Evolutionary conservation across 371 early-diverging fungal genomes (phyloP), one percentile per base, ranked within the genome.

Genomic region (Choanephora cucurbitarum): DNA sequence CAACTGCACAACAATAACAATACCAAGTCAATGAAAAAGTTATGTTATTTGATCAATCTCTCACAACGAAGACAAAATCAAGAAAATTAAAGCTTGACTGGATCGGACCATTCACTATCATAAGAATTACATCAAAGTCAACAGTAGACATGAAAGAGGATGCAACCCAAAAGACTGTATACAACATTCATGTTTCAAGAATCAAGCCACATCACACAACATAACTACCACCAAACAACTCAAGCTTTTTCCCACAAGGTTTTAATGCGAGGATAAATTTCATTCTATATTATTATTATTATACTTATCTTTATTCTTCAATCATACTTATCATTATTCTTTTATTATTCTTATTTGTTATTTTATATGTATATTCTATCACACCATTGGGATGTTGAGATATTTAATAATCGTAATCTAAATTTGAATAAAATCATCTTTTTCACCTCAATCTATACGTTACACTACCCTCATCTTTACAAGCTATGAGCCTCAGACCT

Each of bases 51-150:
- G 46, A 55, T 24, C 22, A 45, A 19, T 23, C 23, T 5, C 39
- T 55, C 8, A 17, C 47, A 39, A 55, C 45, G 17, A 39, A 23
- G 19, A 55, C 46, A 1, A 45, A 55, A 28, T 47, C 55, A 14
- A 55, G 54, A 45, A 54, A 54, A 44, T 23, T 54, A 8, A 14
- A 45, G 37, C 45, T 45, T 22, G 45, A 54, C 23, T 54, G 54
- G 45, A 19, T 45, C 6, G 54, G 54, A 14, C 39, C 54, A 19
- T 45, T 22, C 15, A 7, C 7, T 2, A 24, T 54, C 22, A 54
- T 22, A 19, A 34, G 15, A 6, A 45, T 22, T 1, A 19, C 22
- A 13, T 45, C 46, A 6, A 45, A 45, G 7, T 21, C 54, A 14
- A 10, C 32, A 18, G 24, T 43, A 4, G 44, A 42, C 11, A 11